Conservation (phyloP, 306 rosid genomes). For the Acmispon strigosus region DNA sequence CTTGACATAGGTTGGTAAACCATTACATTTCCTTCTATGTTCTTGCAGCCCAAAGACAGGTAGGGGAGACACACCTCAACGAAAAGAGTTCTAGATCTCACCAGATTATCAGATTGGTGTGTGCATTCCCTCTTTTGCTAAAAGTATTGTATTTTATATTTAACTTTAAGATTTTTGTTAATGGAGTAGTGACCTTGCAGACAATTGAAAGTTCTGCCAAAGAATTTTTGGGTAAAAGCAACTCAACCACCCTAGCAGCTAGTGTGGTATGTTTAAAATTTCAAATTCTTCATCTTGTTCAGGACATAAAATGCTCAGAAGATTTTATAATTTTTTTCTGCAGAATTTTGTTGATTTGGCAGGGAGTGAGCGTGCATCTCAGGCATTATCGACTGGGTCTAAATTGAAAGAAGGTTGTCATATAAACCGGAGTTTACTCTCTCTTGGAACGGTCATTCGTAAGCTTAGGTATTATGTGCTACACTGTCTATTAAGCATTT, state of each 20-base stretch:
- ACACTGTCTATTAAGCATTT: neutral
- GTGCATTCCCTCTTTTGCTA: conserved; percentile 6
- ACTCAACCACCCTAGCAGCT: conserved; percentile 80
- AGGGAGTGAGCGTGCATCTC: conserved; percentile 97
- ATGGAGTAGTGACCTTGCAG: conserved; percentile 38
- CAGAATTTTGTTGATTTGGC: conserved; percentile 95
- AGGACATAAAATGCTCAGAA: neutral
- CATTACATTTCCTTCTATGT: conserved; percentile 3
- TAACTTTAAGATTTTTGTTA: neutral
- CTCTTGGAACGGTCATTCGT: conserved; percentile 84
- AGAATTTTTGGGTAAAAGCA: conserved; percentile 82
- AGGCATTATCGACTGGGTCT: conserved; percentile 74
- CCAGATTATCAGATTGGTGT: conserved; percentile 79
- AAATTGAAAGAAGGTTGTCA: conserved; percentile 93
- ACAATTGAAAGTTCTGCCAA: conserved; percentile 92
- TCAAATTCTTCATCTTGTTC: conserved; percentile 1
- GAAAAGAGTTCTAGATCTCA: conserved; percentile 94
- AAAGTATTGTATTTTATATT: conserved; percentile 1
- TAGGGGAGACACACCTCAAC: conserved; percentile 81
- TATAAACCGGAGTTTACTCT: conserved; percentile 84
- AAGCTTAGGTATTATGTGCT: conserved; percentile 51
- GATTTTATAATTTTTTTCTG: conserved; percentile 9
- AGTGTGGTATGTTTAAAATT: conserved; percentile 56
- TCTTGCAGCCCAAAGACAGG: conserved; percentile 85
- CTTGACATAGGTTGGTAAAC: conserved; percentile 8